Conservation (phyloP, 1,284 basidiomycete genomes). For the Neonothopanus nambi region DNA sequence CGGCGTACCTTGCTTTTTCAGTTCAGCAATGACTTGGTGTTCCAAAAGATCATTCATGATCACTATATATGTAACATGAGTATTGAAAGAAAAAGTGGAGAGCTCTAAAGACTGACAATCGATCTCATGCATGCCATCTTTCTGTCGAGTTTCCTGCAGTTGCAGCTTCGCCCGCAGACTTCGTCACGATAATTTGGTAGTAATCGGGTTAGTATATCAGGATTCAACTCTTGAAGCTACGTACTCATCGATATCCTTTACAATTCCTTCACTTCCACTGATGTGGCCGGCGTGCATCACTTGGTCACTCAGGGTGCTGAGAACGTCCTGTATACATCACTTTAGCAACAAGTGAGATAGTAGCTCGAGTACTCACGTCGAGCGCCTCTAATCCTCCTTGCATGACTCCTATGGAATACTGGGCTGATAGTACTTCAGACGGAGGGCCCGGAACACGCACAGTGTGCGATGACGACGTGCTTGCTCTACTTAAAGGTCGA, state of each 20-base stretch:
- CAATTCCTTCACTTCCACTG: background rate
- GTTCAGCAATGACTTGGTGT: constrained; percentile 41
- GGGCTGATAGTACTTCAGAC: constrained; percentile 4
- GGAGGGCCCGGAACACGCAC: background rate
- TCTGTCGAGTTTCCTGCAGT: constrained; percentile 42
- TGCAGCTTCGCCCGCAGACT: constrained; percentile 46
- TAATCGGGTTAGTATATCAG: background rate
- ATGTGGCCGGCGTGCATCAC: constrained; percentile 1
- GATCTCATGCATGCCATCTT: constrained; percentile 47
- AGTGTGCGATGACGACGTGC: constrained; percentile 3
- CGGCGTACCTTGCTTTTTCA: constrained; percentile 43
- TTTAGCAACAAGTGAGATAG: background rate
- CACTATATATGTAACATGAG: constrained; percentile 27
- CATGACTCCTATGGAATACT: constrained; percentile 7
- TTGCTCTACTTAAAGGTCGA: constrained; percentile 1
- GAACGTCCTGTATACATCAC: background rate
- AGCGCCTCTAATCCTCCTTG: background rate
- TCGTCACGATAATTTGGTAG: background rate
- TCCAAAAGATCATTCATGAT: constrained; percentile 47
- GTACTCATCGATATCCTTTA: background rate
- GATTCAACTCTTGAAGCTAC: background rate
- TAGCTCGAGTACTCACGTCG: background rate
- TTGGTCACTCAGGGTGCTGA: background rate
- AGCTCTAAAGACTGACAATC: constrained; percentile 34
- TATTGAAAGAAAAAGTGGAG: background rate